These are phyloP conservation scores for Cavenderia fasciculata DNA, from an alignment of 78 protist genomes.

Conservation along the genomic window DNA sequence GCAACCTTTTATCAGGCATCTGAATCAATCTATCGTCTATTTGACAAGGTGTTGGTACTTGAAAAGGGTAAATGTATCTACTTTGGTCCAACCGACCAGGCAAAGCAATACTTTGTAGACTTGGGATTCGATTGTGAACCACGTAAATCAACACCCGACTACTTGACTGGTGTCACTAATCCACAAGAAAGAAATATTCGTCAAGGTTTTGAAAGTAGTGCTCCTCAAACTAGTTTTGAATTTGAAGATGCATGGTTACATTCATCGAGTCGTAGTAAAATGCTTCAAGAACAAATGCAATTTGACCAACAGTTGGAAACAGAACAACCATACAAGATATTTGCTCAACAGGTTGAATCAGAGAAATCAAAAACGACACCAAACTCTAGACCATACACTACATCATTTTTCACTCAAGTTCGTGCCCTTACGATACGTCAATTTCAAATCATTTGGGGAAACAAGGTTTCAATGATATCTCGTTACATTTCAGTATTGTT, in stretches of 20 bases:
- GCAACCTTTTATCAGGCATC: slow-evolving; percentile 75
- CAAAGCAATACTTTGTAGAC: slow-evolving; percentile 58
- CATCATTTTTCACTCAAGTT: slow-evolving; percentile 28
- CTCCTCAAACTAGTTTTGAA: slow-evolving; percentile 45
- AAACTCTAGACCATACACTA: slow-evolving; percentile 29
- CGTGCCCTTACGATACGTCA: slow-evolving; percentile 36
- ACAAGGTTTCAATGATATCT: slow-evolving; percentile 40
- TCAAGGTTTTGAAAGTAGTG: slow-evolving; percentile 36
- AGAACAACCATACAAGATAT: slow-evolving; percentile 16
- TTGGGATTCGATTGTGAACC: slow-evolving; percentile 74
- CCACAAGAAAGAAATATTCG: slow-evolving; percentile 68
- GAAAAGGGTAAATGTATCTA: slow-evolving; percentile 69
- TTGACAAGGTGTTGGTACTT: slow-evolving; percentile 42
- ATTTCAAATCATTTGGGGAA: slow-evolving; percentile 30
- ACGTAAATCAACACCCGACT: slow-evolving; percentile 70
- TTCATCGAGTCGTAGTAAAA: background rate
- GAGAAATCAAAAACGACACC: slow-evolving; percentile 20
- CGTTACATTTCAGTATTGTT: slow-evolving; percentile 11
- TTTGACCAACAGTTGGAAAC: slow-evolving; percentile 29
- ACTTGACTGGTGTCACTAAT: slow-evolving; percentile 70
- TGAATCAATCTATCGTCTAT: slow-evolving; percentile 39
- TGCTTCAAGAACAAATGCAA: background rate
- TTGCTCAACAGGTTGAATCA: slow-evolving; percentile 14
- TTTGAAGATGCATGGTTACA: slow-evolving; percentile 54
- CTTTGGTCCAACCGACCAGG: slow-evolving; percentile 48